Evolutionary conservation across 1,284 basidiomycete genomes (phyloP).

Genomic region (Thecaphora thlaspeos): DNA sequence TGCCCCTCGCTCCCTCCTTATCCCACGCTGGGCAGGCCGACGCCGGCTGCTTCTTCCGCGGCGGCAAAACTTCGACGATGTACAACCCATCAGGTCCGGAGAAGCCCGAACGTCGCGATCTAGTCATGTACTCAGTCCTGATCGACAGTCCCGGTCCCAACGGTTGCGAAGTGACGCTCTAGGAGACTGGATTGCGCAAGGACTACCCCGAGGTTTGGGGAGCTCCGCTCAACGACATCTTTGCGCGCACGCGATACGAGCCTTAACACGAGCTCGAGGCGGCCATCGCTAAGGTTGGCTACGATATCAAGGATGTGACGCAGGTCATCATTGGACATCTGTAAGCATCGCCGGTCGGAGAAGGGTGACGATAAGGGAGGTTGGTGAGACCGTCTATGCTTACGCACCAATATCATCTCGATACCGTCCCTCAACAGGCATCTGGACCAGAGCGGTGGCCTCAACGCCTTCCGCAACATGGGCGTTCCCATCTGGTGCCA

Average conservation of each 20-base stretch:
- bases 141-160: conserved; percentile 55
- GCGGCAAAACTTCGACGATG: conserved; percentile 40
- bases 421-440: conserved; percentile 24
- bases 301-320: conserved; percentile 45
- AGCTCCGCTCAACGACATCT: conserved; percentile 36
- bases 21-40: too few relatives aligned
- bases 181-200: conserved; percentile 52
- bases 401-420: background rate
- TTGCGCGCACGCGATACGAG: conserved; percentile 25
- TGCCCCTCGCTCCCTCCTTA: too few relatives aligned
- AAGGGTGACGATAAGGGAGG: background rate
- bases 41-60: conserved; percentile 51
- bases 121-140: conserved; percentile 44
- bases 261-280: conserved; percentile 51
- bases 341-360: too few relatives aligned
- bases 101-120: conserved; percentile 31
- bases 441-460: conserved; percentile 52
- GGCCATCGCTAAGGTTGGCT: conserved; percentile 46
- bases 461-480: conserved; percentile 38
- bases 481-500: conserved; percentile 52
- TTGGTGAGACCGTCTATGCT: too few relatives aligned
- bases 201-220: conserved; percentile 40
- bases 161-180: conserved; percentile 51
- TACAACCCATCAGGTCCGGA: conserved; percentile 30
- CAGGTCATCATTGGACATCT: conserved; percentile 41